Evolutionary conservation across 2,329 filamentous ascomycete species (phyloP), one percentile per base, ranked within the genome.

Genomic region (Dactylellina drechsleri): DNA sequence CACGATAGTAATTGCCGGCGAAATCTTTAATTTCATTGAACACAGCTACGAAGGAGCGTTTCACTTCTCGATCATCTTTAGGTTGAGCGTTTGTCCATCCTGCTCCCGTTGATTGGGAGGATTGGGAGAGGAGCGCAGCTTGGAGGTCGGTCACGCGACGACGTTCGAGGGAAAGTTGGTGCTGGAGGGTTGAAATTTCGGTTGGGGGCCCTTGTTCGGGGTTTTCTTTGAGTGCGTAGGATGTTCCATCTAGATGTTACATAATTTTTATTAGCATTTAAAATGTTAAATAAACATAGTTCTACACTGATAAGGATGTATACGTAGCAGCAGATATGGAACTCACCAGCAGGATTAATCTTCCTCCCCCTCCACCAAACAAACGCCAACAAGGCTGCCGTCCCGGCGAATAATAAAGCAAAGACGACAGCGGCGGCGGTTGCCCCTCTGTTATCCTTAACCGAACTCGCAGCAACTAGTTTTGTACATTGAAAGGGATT

Each of bases 151-250:
- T 45, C 1, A 47, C 40, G n/a, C 66, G 66, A 4, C 59, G 58
- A 40, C 66, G 66, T 64, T 71, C 66, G 26, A 58, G 43, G 50
- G 52, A 26, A 16, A 71, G 66, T 58, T 71, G 66, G 28, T 62
- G 59, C 18, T 43, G 53, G 36, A 71, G 41, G 4, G 40, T 18
- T 20, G 65, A 68, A 5, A 61, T 13, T 68, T 68, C 31, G 16
- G 20, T 31, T 36, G 13, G 26, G 0, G 52, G 52, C 2, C 18
- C 15, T 36, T 36, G 31, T 36, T 36, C 23, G 3, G 16, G 13
- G 26, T n/a, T 47, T 49, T 61, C 56, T 49, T 68, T 68, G 15
- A 66, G 61, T 1, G 49, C 41, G 45, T 47, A 53, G 4, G 53
- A 36, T 41, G 64, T 31, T 40, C 36, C 50, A 0, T 18, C 54